Conservation (phyloP, 768 basidiomycete genomes). For the Mycena latifolia region DNA sequence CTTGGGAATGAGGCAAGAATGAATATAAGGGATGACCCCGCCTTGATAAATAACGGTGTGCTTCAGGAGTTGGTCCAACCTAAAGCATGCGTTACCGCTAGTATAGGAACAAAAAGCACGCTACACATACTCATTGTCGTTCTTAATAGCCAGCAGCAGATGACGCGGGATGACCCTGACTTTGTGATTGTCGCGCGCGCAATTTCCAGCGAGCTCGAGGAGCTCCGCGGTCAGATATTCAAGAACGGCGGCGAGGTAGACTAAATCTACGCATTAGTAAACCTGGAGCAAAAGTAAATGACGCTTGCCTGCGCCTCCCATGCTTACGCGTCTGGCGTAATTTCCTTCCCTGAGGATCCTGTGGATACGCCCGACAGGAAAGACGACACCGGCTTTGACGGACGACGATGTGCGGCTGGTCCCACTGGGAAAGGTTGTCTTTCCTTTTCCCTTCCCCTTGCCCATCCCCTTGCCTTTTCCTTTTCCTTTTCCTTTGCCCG, state of each 20-base stretch:
- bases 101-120: no score
- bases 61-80: constrained; percentile 8
- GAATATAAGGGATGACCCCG: constrained; percentile 17
- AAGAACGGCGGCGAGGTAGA: constrained; percentile 87
- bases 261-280: constrained; percentile 46
- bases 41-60: constrained; percentile 7
- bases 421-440: background rate
- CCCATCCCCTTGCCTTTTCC: constrained; percentile 1
- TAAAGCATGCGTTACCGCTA: background rate
- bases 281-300: background rate
- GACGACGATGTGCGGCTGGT: constrained; percentile 67
- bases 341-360: constrained; percentile 81
- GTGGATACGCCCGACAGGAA: constrained; percentile 89
- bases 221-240: constrained; percentile 92
- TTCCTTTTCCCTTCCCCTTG: constrained; percentile 20
- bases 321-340: constrained; percentile 78
- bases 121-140: constrained; percentile 72
- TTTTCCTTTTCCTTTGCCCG: constrained; percentile 62
- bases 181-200: constrained; percentile 86
- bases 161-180: constrained; percentile 87
- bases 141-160: constrained; percentile 83
- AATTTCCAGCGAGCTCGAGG: constrained; percentile 86
- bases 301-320: constrained; percentile 72
- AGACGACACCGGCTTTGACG: constrained; percentile 71
- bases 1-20: background rate